phyloP scores from a whole-genome alignment of 495 filamentous ascomycete species.

The Neurospora sp. region DNA sequence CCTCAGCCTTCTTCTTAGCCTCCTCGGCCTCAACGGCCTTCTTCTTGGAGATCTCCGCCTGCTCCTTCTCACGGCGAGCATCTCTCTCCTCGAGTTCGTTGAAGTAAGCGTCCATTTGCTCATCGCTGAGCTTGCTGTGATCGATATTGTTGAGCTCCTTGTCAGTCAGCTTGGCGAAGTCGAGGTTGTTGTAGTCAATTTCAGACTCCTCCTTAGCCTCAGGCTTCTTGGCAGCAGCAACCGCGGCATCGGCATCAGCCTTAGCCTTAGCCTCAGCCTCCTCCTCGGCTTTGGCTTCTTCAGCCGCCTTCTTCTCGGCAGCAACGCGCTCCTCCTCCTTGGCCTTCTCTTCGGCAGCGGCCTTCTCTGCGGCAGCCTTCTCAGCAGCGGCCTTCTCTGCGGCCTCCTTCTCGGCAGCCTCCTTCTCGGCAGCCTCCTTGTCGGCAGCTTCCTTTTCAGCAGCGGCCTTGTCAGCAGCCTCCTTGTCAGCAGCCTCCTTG shows the following conservation, averaged over 20 bases:
- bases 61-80: constrained; percentile 39
- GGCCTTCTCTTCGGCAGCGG: constrained; percentile 28
- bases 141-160: constrained; percentile 3
- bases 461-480: constrained; percentile 30
- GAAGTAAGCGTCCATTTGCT: constrained; percentile 36
- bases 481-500: constrained; percentile 33
- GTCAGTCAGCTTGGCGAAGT: constrained; percentile 27
- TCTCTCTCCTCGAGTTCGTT: constrained; percentile 45
- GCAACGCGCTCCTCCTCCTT: constrained; percentile 31
- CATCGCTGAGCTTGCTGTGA: constrained; percentile 6
- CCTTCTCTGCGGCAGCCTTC: constrained; percentile 33
- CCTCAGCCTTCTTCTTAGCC: constrained; percentile 49
- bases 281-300: constrained; percentile 50
- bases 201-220: constrained; percentile 32
- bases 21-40: constrained; percentile 43
- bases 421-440: constrained; percentile 30
- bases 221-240: constrained; percentile 44
- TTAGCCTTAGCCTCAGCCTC: constrained; percentile 54
- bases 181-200: constrained; percentile 32
- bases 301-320: constrained; percentile 48
- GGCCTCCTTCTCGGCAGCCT: constrained; percentile 38
- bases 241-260: constrained; percentile 54
- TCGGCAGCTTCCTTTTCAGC: constrained; percentile 35
- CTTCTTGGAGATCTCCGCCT: constrained; percentile 52
- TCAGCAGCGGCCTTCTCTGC: constrained; percentile 31